Base-by-base conservation (phyloP, 768 basidiomycete species). In the Lactarius evosmus region DNA sequence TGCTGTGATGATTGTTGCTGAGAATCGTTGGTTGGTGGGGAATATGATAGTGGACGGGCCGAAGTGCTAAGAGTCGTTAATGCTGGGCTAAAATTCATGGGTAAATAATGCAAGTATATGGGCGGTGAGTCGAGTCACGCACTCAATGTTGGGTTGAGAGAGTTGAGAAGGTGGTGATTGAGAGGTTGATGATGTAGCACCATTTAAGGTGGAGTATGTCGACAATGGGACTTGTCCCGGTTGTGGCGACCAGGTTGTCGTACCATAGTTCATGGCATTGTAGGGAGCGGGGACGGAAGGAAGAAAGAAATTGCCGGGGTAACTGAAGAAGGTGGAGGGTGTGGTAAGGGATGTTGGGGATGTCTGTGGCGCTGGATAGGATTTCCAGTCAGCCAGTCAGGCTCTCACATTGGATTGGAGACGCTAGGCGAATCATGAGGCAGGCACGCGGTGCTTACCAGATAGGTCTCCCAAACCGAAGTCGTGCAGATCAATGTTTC, bases 191-290 rank as follows among this genome's bases (percentile, higher is more conserved):
- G 77, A 82, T 12, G 87, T 88, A n/a, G 89, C 87, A 17, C 87
- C 88, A 72, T 91, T 89, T 54, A 91, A 75, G 52, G 85, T 84
- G n/a, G 90, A 91, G 65, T 90, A 91, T 63, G 76, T 85, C 16
- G 89, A 90, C 32, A 91, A 72, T 0, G 89, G 89, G 1, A 90
- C 75, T 49, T 70, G 58, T 9, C 74, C 70, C 1, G 76, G 72
- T 8, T 78, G 70, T 22, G 73, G 69, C 1, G 79, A 68, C 84
- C 85, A 87, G 8, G 78, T 70, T 66, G 75, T 69, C 3, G 79
- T 69, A n/a, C 82, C 80, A 63, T 87, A 88, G 2, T 81, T 71
- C 70, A 84, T 79, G 7, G 81, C 78, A 64, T 82, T 82, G 72
- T 81, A 85, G 16, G 82, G 80, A 4, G 78, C 76, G 4, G 78